Conservation (phyloP, 2,329 filamentous ascomycete species). For the Rhynchosporium secalis region DNA sequence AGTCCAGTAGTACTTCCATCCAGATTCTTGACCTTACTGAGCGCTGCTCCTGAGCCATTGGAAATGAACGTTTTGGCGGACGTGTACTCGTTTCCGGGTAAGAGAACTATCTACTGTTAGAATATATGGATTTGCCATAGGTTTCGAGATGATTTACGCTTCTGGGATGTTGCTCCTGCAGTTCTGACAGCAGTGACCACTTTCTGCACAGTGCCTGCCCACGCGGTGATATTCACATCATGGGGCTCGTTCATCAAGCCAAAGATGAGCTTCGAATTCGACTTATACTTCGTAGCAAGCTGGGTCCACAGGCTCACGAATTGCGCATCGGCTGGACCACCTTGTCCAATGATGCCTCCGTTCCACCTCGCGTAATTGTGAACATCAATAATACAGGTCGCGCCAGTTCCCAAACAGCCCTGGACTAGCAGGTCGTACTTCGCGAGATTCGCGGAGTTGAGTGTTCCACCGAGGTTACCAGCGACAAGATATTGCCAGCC, state of each 20-base stretch:
- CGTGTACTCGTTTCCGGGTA: conserved; percentile 62
- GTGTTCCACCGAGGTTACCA: conserved; percentile 48
- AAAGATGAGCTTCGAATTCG: conserved; percentile 56
- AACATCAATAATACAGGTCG: conserved; percentile 59
- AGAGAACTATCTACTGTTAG: conserved; percentile 48
- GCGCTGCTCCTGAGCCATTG: conserved; percentile 51
- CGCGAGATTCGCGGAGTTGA: conserved; percentile 50
- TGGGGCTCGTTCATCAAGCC: conserved; percentile 66
- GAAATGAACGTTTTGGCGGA: conserved; percentile 51
- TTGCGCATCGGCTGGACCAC: conserved; percentile 59
- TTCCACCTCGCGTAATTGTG: conserved; percentile 54
- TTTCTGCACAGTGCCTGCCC: conserved; percentile 61
- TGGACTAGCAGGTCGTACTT: conserved; percentile 58
- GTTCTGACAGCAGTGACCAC: conserved; percentile 64
- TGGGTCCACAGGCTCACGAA: conserved; percentile 58
- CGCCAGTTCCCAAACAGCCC: conserved; percentile 56
- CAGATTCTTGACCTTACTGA: conserved; percentile 57
- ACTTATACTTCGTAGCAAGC: conserved; percentile 58
- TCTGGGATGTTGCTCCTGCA: conserved; percentile 61
- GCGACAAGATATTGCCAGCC: conserved; percentile 62
- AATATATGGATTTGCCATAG: too few species aligned
- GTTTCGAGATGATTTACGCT: conserved; percentile 33
- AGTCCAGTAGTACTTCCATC: conserved; percentile 57
- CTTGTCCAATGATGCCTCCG: conserved; percentile 63
- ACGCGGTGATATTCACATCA: conserved; percentile 49